Base-by-base conservation (phyloP, 169 alveolate genomes). In the Plasmodium sp. region DNA sequence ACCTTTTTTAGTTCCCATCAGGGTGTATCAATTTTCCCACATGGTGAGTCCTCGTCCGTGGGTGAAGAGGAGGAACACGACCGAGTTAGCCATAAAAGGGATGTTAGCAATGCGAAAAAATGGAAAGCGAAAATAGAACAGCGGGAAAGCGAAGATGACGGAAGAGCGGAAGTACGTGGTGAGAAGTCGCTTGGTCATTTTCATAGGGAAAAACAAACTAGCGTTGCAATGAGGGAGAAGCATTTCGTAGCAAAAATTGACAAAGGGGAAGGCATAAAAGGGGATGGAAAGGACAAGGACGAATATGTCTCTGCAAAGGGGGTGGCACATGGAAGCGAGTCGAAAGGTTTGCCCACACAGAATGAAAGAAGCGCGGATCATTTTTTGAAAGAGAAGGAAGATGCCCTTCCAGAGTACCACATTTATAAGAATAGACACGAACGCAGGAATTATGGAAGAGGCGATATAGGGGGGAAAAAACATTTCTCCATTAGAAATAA, bases 1-100 rank as follows among this genome's bases (percentile, higher is more conserved):
- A 56, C 67, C 84, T 90, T 80, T 90, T 90, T 90, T 73, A 67
- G 39, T 62, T 80, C 94, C 27, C 54, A 81, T 90, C 41, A 54
- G 54, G 74, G 80, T 80, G 45, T 14, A 73, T 73, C 31, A 10
- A 41, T 3, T 73, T 71, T 3, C 34, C 14, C 45, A 9, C 58
- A 36, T 41, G 22, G 27, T 10, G 58, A n/a, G 39, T 41, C 62
- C 48, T 72, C 83, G 1, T 12, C 62, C 22, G 75, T 58, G 51
- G 39, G 12, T 18, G 54, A 43, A 72, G 54, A 84, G 34, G 56
- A 84, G 34, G 92, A 84, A 5, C 31, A 36, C 34, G 58, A 43
- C 18, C 22, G n/a, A 54, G 54, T 41, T 12, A 6, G 4, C 10
- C 6, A 16, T 62, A 5, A 31, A 5, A 3, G 45, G 22, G 43